Percentiles rank a stretch among this genome's conserved stretches.
phyloP scores from a whole-genome alignment of 257 asterid species.

The Thymus mandschuricus region DNA sequence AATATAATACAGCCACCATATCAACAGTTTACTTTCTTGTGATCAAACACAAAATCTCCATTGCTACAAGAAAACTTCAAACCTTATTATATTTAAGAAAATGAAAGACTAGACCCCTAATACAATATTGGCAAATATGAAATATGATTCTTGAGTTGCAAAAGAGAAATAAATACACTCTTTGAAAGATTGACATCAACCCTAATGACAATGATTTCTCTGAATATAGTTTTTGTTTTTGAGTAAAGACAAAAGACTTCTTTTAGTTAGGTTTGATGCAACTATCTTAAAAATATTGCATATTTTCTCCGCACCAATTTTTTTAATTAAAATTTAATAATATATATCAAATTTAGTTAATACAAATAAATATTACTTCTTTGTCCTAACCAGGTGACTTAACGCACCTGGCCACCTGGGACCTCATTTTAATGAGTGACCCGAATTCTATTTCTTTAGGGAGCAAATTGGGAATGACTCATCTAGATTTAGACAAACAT shows the following conservation, averaged over 20 bases:
- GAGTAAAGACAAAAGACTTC: background rate
- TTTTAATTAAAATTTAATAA: too few relatives aligned
- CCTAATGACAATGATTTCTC: background rate
- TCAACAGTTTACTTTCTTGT: slow-evolving; percentile 27
- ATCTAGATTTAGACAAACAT: too few relatives aligned
- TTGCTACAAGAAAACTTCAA: slow-evolving; percentile 20
- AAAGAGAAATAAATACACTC: background rate
- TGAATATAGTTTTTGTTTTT: background rate
- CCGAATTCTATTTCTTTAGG: too few relatives aligned
- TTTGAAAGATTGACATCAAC: too few relatives aligned
- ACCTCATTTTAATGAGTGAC: too few relatives aligned
- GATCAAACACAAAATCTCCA: slow-evolving; percentile 23
- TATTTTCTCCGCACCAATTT: too few relatives aligned
- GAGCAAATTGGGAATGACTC: too few relatives aligned
- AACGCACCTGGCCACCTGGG: too few relatives aligned
- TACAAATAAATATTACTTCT: too few relatives aligned
- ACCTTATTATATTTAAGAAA: background rate
- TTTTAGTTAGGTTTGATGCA: background rate
- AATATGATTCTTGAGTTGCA: background rate
- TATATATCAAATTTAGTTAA: too few relatives aligned
- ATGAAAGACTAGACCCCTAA: background rate
- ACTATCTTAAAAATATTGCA: too few relatives aligned
- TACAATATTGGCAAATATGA: background rate
- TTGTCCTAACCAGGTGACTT: too few relatives aligned
- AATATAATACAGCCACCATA: slow-evolving; percentile 29